Conservation (phyloP, 2,329 filamentous ascomycete genomes). For the Rutstroemia sp. region DNA sequence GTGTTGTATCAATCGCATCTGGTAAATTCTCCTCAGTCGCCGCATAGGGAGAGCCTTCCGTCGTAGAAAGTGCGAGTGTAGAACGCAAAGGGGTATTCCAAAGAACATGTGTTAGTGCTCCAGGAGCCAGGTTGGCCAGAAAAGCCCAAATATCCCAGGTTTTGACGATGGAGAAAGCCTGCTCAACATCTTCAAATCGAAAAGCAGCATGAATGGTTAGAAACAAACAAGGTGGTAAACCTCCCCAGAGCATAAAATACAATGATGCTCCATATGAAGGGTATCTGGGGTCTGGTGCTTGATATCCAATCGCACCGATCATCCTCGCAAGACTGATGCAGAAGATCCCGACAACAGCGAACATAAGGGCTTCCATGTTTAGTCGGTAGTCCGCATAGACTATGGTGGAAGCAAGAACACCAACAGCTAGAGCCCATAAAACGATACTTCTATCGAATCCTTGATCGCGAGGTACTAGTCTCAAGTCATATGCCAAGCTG, state of each 20-base stretch:
- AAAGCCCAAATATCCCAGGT: constrained; percentile 16
- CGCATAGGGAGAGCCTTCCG: constrained; percentile 16
- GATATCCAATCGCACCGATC: constrained; percentile 16
- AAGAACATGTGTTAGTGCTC: constrained; percentile 19
- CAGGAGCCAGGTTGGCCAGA: constrained; percentile 17
- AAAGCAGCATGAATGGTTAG: constrained; percentile 17
- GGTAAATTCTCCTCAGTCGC: constrained; percentile 18
- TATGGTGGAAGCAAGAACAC: constrained; percentile 4
- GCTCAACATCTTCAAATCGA: constrained; percentile 19
- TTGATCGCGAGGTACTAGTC: constrained; percentile 13
- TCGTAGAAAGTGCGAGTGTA: constrained; percentile 19
- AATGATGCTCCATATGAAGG: constrained; percentile 17
- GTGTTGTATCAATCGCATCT: constrained; percentile 19
- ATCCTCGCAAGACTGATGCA: constrained; percentile 21
- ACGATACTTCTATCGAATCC: constrained; percentile 9
- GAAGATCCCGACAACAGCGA: constrained; percentile 15
- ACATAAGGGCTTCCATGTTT: constrained; percentile 12
- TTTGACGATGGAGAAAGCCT: constrained; percentile 13
- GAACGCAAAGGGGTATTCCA: constrained; percentile 20
- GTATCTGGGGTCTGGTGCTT: constrained; percentile 12
- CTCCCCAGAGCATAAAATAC: constrained; percentile 18
- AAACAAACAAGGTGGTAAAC: constrained; percentile 18
- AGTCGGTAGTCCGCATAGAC: constrained; percentile 23
- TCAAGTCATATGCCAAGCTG: constrained; percentile 13
- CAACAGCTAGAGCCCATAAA: constrained; percentile 15